A percentile compares a stretch with the other conserved stretches of the same genome.
These are phyloP conservation scores for Tolypocladium amazonense DNA, from an alignment of 2,329 filamentous ascomycete species.

Conservation along the genomic window DNA sequence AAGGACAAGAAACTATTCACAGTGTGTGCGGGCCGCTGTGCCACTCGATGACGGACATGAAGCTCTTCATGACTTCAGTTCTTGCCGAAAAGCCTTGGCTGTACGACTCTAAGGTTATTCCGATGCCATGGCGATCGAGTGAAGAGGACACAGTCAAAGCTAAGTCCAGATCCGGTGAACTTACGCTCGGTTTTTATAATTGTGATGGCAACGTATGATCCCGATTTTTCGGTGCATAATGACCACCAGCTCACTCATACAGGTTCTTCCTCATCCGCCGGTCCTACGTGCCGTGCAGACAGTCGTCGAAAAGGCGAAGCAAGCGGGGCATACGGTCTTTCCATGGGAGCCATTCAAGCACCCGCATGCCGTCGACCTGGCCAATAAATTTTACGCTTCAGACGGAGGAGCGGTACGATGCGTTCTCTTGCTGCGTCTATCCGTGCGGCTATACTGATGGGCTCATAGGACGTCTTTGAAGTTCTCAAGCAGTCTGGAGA, in stretches of 20 bases:
- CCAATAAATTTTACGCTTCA: slow-evolving; percentile 14
- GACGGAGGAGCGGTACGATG: slow-evolving; percentile 17
- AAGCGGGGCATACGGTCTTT: slow-evolving; percentile 16
- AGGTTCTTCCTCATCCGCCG: not conserved
- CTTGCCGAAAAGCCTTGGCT: slow-evolving; percentile 22
- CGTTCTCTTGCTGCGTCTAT: not conserved
- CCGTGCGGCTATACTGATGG: not conserved
- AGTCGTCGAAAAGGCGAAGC: slow-evolving; percentile 13
- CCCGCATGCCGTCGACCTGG: slow-evolving; percentile 12
- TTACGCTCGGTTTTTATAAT: slow-evolving; percentile 21
- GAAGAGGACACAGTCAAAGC: slow-evolving; percentile 13
- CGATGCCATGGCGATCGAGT: slow-evolving; percentile 23
- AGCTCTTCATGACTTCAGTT: slow-evolving; percentile 15
- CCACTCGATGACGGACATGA: slow-evolving; percentile 11
- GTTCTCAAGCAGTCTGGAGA: slow-evolving; percentile 21
- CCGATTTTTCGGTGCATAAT: not conserved
- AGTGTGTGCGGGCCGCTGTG: slow-evolving; percentile 22
- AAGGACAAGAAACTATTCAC: slow-evolving; percentile 21
- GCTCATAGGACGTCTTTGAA: slow-evolving; percentile 14
- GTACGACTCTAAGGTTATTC: slow-evolving; percentile 21
- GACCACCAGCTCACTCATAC: not conserved
- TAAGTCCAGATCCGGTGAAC: slow-evolving; percentile 9
- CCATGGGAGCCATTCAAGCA: slow-evolving; percentile 21
- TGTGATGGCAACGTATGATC: slow-evolving; percentile 11
- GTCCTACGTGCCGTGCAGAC: slow-evolving; percentile 11